Evolutionary conservation across 1,284 basidiomycete genomes (phyloP).

Genomic region (Moesziomyces parantarcticus): DNA sequence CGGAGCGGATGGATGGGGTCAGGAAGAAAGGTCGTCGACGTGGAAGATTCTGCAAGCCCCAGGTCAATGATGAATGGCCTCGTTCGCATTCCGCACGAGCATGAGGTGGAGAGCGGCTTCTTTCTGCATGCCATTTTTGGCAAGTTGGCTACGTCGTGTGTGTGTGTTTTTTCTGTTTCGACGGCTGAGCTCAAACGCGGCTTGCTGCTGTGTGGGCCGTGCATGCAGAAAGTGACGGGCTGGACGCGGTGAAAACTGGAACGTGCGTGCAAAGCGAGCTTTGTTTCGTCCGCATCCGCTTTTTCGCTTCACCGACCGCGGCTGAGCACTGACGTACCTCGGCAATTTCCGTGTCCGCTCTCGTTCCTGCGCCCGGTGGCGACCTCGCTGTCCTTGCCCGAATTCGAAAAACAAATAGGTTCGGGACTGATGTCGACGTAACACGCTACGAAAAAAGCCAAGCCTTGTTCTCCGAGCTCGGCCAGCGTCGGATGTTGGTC

Average conservation of each 20-base stretch:
- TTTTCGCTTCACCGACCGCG: not conserved
- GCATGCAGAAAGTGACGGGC: too few species aligned
- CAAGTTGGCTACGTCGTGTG: not conserved
- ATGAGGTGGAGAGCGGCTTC: not conserved
- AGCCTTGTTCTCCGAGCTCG: too few species aligned
- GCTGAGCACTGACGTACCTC: not conserved
- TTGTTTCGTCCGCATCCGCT: constrained; percentile 35
- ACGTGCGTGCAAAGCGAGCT: constrained; percentile 13
- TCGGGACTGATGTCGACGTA: too few species aligned
- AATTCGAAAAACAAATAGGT: too few species aligned
- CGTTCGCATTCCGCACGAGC: too few species aligned
- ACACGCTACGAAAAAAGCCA: too few species aligned
- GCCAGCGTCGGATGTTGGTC: not conserved
- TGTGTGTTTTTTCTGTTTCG: not conserved
- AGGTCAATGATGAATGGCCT: not conserved
- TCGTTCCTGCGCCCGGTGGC: not conserved
- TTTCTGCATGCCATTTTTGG: too few species aligned
- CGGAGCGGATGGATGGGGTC: too few species aligned
- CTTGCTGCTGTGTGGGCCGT: too few species aligned
- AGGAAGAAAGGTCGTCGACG: not conserved
- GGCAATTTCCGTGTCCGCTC: not conserved
- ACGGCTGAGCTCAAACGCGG: not conserved
- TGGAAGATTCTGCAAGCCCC: not conserved
- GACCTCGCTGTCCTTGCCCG: too few species aligned
- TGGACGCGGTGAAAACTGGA: too few species aligned